Base-by-base conservation (phyloP, 768 basidiomycete genomes). In the Rhodotorula graminis region DNA sequence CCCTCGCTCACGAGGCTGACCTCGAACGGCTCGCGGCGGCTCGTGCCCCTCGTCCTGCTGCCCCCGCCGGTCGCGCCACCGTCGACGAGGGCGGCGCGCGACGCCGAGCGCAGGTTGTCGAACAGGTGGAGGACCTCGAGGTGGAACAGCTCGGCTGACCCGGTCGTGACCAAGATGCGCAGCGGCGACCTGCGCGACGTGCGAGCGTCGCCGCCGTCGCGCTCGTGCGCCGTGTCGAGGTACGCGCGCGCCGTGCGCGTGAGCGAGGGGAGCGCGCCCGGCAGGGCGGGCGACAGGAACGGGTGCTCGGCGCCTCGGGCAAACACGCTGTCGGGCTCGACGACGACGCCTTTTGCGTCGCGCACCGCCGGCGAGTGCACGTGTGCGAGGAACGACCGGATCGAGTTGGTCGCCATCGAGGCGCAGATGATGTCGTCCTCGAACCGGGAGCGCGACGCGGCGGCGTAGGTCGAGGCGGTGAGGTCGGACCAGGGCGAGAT, bases 401-500 rank as follows among this genome's bases (percentile, higher is more conserved):
- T 47, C 63, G 66, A 63, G 65, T 72, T 72, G 2, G 52, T 50
- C 64, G 70, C 70, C 53, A 73, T 70, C 21, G 62, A 59, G 3
- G 67, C 62, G 47, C 64, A 59, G 62, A 73, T 65, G 60, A 73
- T 68, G 47, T 73, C 72, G 62, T 67, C 49, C 37, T 29, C 47
- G 29, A 61, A 56, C n/a, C 62, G 49, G 14, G 52, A 42, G 18
- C 53, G 11, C 18, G n/a, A 9, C 18, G 57, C 57, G 31, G 8
- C 23, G 18, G 40, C 50, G 42, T 67, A 70, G 16, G 60, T 40
- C 11, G 37, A n/a, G 5, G 76, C 65, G 12, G 77, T 71, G 19
- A 76, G 46, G 56, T 77, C 77, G 46, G 55, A 59, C 77, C 77
- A 77, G 12, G 77, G 77, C 16, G 72, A 74, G 61, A 62, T 56